Conservation (phyloP, 202 grass and related monocot genomes). For the Sporobolus alterniflorus region DNA sequence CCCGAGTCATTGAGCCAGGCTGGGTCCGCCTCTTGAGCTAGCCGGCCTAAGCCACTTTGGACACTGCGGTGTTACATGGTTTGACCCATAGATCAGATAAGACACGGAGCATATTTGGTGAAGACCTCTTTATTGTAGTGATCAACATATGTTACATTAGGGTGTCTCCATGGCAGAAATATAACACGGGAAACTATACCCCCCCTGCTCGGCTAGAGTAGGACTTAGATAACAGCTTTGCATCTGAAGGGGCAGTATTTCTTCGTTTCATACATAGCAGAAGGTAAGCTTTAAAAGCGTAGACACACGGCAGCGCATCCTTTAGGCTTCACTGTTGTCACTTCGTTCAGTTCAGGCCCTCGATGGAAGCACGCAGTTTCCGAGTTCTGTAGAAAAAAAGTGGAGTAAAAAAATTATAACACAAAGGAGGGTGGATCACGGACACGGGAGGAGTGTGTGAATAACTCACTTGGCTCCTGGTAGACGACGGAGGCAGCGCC, state of each 20-base stretch:
- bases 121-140: background rate
- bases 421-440: background rate
- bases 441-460: background rate
- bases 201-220: too few relatives aligned
- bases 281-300: too few relatives aligned
- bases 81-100: too few relatives aligned
- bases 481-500: constrained; percentile 60
- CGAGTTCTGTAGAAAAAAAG: constrained; percentile 53
- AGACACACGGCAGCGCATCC: background rate
- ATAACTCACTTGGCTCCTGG: constrained; percentile 61
- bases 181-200: background rate
- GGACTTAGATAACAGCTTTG: background rate
- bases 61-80: too few relatives aligned
- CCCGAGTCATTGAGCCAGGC: too few relatives aligned
- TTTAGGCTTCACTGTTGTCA: background rate
- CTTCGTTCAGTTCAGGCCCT: constrained; percentile 33
- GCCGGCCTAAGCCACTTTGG: too few relatives aligned
- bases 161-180: too few relatives aligned
- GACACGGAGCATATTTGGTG: too few relatives aligned
- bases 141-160: background rate
- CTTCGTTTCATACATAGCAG: too few relatives aligned
- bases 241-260: too few relatives aligned
- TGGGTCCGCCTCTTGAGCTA: too few relatives aligned
- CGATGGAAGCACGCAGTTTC: constrained; percentile 58
- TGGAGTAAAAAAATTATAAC: background rate